phyloP scores from a whole-genome alignment of 768 basidiomycete genomes.

The Pleurotus cornucopiae region DNA sequence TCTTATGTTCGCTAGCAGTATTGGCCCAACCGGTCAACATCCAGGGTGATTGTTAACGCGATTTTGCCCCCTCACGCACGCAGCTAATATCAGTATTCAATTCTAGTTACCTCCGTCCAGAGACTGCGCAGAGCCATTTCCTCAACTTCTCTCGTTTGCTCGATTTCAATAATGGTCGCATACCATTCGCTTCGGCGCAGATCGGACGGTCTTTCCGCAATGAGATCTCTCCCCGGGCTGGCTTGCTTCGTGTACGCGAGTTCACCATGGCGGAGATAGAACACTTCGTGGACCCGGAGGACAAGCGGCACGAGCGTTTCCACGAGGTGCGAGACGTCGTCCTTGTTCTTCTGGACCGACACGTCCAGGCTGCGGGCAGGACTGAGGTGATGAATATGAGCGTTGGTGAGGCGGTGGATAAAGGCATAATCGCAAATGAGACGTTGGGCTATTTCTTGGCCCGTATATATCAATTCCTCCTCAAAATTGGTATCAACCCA shows the following conservation, averaged over 20 bases:
- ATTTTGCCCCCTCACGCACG: neutral
- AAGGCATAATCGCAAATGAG: slow-evolving; percentile 90
- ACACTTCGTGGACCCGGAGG: slow-evolving; percentile 93
- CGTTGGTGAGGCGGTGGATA: slow-evolving; percentile 85
- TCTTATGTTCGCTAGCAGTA: slow-evolving; percentile 97
- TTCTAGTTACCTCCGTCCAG: slow-evolving; percentile 86
- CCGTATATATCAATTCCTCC: slow-evolving; percentile 84
- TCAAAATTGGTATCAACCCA: slow-evolving; percentile 88
- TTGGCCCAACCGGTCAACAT: slow-evolving; percentile 96
- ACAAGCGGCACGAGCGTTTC: slow-evolving; percentile 89
- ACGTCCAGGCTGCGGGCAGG: slow-evolving; percentile 75
- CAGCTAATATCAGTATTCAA: neutral
- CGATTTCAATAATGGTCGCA: slow-evolving; percentile 95
- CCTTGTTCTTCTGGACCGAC: slow-evolving; percentile 74
- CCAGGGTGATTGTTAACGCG: slow-evolving; percentile 61
- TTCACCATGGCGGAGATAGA: slow-evolving; percentile 99
- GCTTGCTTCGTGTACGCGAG: slow-evolving; percentile 94
- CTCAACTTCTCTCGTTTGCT: slow-evolving; percentile 96
- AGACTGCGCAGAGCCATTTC: slow-evolving; percentile 98
- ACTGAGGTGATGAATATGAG: slow-evolving; percentile 61
- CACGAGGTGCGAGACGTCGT: slow-evolving; percentile 70
- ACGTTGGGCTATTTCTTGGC: slow-evolving; percentile 97
- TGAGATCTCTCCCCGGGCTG: slow-evolving; percentile 96
- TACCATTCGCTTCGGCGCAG: slow-evolving; percentile 97
- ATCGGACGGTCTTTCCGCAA: slow-evolving; percentile 96